These are phyloP conservation scores for Plasmodium gaboni DNA, from an alignment of 169 alveolate species.

Conservation along the genomic window DNA sequence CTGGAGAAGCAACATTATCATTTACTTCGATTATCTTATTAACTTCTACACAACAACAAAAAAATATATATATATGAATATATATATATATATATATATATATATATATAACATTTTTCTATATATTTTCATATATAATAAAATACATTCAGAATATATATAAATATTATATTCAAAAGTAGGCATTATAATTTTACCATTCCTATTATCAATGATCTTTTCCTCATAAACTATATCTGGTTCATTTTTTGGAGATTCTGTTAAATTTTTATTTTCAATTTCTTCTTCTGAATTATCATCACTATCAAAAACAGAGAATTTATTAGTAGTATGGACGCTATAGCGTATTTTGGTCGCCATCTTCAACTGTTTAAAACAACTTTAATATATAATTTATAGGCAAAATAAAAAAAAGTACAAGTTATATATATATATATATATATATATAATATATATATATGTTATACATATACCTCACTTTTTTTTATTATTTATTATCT, in stretches of 20 bases:
- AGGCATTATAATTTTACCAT: slow-evolving; percentile 15
- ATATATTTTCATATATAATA: too few species aligned
- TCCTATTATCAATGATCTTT: slow-evolving; percentile 6
- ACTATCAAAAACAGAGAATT: slow-evolving; percentile 70
- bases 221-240: slow-evolving; percentile 13
- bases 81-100: not conserved
- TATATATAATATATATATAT: slow-evolving; percentile 3
- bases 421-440: slow-evolving; percentile 13
- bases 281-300: slow-evolving; percentile 48
- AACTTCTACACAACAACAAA: not conserved
- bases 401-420: slow-evolving; percentile 7
- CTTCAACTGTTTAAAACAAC: slow-evolving; percentile 14
- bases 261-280: slow-evolving; percentile 3
- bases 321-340: slow-evolving; percentile 73
- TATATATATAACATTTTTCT: too few species aligned
- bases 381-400: not conserved
- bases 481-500: not conserved
- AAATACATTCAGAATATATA: too few species aligned
- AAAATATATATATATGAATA: not conserved
- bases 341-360: slow-evolving; percentile 67
- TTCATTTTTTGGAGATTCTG: slow-evolving; percentile 28
- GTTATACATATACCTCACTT: not conserved
- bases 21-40: slow-evolving; percentile 14
- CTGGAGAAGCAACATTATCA: slow-evolving; percentile 7
- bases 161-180: too few species aligned